Evolutionary conservation across 495 filamentous ascomycete species (phyloP), one percentile per base, ranked within the genome.

Genomic region (Aspergillus incahuasiensis): DNA sequence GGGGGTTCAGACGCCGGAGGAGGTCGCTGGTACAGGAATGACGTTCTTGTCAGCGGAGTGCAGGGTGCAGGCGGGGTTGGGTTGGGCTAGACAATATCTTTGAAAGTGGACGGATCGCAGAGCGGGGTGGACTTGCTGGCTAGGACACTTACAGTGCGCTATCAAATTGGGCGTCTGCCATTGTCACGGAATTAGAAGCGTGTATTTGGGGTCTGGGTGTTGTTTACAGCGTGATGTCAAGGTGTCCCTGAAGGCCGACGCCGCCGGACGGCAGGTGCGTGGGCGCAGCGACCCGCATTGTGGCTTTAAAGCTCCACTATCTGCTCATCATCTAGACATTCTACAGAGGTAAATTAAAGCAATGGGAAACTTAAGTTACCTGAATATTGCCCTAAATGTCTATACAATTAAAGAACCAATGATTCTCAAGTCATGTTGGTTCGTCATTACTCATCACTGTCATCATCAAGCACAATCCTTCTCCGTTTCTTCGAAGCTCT

Each of bases 1-100:
- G 92, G 7, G 94, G 94, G 74, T 95, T 91, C 54, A 99, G 87
- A 40, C 95, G 94, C 60, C 95, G 94, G 74, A 99, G 94, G 61
- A 99, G 91, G 79, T 99, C 94, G 65, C 94, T 98, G 38, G 22
- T 43, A 38, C 57, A 48, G 18, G 40, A 40, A 45, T 52, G 18
- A 40, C 42, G 42, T 49, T 49, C 16, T 59, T 57, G 67, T 68
- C 64, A 72, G 69, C 58, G 58, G 52, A 69, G 32, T 35, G 32
- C 32, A 69, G 61, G 70, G 68, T 62, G 51, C 44, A 61, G 56
- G 55, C 49, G 62, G 63, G 57, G 60, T 54, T 59, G 44, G 56
- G 54, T 49, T 34, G 35, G 56, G 57, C 49, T 49, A 25, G 34
- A 46, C 52, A 38, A 21, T 22, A 13, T 46, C 15, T 25, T 32